Conservation (phyloP, 2,329 filamentous ascomycete species). For the Aspergillus caelatus region DNA sequence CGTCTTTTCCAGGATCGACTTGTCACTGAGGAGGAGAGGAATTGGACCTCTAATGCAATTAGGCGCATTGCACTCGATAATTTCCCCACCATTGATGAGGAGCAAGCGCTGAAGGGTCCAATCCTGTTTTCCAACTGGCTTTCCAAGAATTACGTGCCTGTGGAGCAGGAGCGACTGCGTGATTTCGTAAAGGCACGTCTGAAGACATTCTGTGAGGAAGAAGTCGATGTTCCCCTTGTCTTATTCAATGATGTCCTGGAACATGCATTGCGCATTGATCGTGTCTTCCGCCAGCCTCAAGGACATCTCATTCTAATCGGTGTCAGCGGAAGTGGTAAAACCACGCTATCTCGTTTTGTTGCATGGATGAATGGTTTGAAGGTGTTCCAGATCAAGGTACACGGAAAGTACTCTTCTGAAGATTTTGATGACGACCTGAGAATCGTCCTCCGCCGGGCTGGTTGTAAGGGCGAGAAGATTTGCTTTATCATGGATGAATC, state of each 20-base stretch:
- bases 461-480: conserved; percentile 98
- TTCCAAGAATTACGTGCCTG: conserved; percentile 96
- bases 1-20: conserved; percentile 97
- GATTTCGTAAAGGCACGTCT: conserved; percentile 97
- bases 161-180: conserved; percentile 90
- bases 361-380: conserved; percentile 99
- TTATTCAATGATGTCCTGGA: conserved; percentile 99
- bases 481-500: conserved; percentile 99
- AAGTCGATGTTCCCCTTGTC: conserved; percentile 96
- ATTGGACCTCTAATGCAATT: conserved; percentile 91
- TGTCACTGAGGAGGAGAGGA: conserved; percentile 88
- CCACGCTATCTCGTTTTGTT: conserved; percentile 94
- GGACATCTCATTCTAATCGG: conserved; percentile 98
- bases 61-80: conserved; percentile 82
- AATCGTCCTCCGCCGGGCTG: conserved; percentile 87
- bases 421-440: conserved; percentile 98
- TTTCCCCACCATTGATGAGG: conserved; percentile 94
- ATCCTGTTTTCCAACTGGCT: conserved; percentile 99
- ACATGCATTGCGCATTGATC: conserved; percentile 95
- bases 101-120: conserved; percentile 83
- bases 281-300: conserved; percentile 97
- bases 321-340: conserved; percentile 98
- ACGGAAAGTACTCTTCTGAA: conserved; percentile 96
- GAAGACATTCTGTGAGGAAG: conserved; percentile 98
- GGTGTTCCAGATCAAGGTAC: conserved; percentile 99